Conservation (phyloP, 1,284 basidiomycete species). For the Apiotrichum porosum region DNA sequence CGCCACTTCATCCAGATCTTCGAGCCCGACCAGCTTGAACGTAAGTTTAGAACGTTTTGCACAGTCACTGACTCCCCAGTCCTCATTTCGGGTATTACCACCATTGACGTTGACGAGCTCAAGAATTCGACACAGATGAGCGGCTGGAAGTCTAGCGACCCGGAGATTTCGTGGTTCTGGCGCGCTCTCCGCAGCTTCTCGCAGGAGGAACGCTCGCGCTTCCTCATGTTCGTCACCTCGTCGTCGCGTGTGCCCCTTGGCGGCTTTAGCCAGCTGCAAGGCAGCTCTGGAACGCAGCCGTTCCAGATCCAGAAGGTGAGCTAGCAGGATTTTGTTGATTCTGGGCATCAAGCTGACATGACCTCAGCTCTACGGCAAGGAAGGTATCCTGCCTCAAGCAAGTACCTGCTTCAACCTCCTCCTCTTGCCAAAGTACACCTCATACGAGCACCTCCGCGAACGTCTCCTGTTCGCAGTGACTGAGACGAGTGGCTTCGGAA, state of each 20-base stretch:
- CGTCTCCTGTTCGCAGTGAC: slow-evolving; percentile 83
- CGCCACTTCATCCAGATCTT: slow-evolving; percentile 58
- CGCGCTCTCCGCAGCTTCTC: slow-evolving; percentile 95
- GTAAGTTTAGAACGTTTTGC: slow-evolving; percentile 38
- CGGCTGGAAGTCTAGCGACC: slow-evolving; percentile 58
- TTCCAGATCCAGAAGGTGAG: slow-evolving; percentile 84
- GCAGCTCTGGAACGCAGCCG: slow-evolving; percentile 87
- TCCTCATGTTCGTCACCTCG: slow-evolving; percentile 92
- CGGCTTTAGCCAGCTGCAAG: slow-evolving; percentile 88
- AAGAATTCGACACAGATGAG: slow-evolving; percentile 62
- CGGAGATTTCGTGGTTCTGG: slow-evolving; percentile 99
- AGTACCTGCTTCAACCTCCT: slow-evolving; percentile 53
- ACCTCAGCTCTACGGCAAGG: slow-evolving; percentile 54
- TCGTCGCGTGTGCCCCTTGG: slow-evolving; percentile 88
- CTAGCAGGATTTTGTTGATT: slow-evolving; percentile 48
- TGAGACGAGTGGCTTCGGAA: slow-evolving; percentile 90
- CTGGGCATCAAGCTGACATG: slow-evolving; percentile 14
- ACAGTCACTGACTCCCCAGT: slow-evolving; percentile 47
- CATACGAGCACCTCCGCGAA: slow-evolving; percentile 87
- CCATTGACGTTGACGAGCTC: slow-evolving; percentile 98
- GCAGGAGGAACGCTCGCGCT: slow-evolving; percentile 91
- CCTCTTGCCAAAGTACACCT: slow-evolving; percentile 82
- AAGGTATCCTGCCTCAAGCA: slow-evolving; percentile 46
- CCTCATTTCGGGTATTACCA: slow-evolving; percentile 96
- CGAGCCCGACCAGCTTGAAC: slow-evolving; percentile 94